Percentiles rank a stretch among this genome's conserved stretches.
These are phyloP conservation scores for Lentithecium fluviatile DNA, from an alignment of 495 filamentous ascomycete genomes.

Conservation along the genomic window DNA sequence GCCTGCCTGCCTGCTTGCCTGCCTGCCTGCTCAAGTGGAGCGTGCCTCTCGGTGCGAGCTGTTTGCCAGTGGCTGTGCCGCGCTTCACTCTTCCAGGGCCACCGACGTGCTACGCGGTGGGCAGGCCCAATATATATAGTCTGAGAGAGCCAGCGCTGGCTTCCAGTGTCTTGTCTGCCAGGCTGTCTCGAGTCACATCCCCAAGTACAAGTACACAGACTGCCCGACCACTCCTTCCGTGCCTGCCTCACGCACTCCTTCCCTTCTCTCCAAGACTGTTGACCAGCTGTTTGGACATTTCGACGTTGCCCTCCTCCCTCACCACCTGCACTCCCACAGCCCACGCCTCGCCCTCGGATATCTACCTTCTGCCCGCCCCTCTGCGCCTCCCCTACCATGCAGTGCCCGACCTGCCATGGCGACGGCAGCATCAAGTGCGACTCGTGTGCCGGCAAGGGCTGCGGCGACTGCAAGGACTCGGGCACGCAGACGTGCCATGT, in stretches of 20 bases:
- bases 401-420: constrained; percentile 27
- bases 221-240: neutral
- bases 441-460: constrained; percentile 18
- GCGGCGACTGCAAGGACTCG: constrained; percentile 17
- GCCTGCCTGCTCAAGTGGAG: too few relatives aligned
- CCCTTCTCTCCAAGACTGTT: neutral
- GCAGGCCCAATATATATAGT: neutral
- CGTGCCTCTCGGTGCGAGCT: too few relatives aligned
- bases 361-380: neutral
- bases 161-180: too few relatives aligned
- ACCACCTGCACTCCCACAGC: neutral
- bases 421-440: constrained; percentile 27
- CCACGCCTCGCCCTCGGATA: neutral
- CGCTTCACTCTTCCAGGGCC: constrained; percentile 6
- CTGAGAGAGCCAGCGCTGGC: neutral
- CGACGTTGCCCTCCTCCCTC: neutral
- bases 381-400: constrained; percentile 7
- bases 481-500: constrained; percentile 7
- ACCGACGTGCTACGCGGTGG: neutral
- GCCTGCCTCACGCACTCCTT: constrained; percentile 3
- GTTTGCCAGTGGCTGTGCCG: constrained; percentile 23
- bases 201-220: neutral
- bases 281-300: neutral
- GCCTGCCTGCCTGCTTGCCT: too few relatives aligned
- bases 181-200: too few relatives aligned